These are phyloP conservation scores for Ustilago loliicola DNA, from an alignment of 1,284 basidiomycete genomes.

Conservation along the genomic window DNA sequence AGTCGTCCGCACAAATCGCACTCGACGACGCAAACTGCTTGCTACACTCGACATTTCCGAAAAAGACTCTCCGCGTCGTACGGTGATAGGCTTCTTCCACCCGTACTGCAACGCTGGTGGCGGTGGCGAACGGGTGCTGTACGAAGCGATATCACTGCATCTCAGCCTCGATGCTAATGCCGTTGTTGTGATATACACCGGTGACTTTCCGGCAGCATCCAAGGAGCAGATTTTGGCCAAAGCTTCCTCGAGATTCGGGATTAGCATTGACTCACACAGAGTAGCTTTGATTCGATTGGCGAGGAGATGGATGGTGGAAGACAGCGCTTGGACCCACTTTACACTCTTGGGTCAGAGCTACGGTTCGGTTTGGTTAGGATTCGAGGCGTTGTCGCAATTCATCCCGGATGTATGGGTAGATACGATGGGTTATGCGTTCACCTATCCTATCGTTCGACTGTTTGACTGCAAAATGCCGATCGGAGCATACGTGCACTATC, in stretches of 20 bases:
- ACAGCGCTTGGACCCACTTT: conserved; percentile 85
- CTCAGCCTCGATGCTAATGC: conserved; percentile 81
- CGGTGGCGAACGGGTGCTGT: conserved; percentile 95
- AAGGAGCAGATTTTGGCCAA: conserved; percentile 82
- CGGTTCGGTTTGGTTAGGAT: conserved; percentile 85
- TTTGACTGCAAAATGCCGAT: conserved; percentile 78
- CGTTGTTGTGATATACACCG: conserved; percentile 89
- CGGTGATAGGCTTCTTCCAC: conserved; percentile 83
- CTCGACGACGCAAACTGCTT: conserved; percentile 35
- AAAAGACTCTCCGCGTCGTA: conserved; percentile 11
- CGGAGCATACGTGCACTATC: conserved; percentile 95
- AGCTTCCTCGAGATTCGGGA: conserved; percentile 79
- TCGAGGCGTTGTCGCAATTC: conserved; percentile 80
- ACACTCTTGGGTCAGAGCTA: conserved; percentile 92
- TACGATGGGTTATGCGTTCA: conserved; percentile 98
- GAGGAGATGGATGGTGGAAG: conserved; percentile 82
- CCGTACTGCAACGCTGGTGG: conserved; percentile 98
- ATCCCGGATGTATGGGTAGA: conserved; percentile 93
- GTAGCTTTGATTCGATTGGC: conserved; percentile 84
- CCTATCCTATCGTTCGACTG: conserved; percentile 81
- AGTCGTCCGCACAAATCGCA: conserved; percentile 25
- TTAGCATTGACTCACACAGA: conserved; percentile 77
- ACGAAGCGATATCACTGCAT: conserved; percentile 86
- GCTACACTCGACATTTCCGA: conserved; percentile 30
- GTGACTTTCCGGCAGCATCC: conserved; percentile 72